Conservation (phyloP, 2,329 filamentous ascomycete genomes). For the Aureobasidium leucospermi region DNA sequence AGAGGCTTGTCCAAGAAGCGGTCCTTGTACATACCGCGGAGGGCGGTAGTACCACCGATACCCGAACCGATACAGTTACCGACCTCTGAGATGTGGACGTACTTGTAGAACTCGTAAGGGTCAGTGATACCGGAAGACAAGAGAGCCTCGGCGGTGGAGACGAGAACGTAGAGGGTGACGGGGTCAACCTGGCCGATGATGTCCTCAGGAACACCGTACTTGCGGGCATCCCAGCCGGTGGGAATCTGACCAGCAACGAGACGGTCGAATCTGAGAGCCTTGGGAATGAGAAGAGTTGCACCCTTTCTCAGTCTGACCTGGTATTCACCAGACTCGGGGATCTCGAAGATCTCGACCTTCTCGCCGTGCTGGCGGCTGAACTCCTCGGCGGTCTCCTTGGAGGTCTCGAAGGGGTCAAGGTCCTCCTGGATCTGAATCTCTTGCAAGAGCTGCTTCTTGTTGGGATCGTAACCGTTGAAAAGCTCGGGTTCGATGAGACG, state of each 20-base stretch:
- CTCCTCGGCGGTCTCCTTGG: conserved; percentile 93
- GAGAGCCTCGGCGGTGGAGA: conserved; percentile 86
- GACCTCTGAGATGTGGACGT: conserved; percentile 94
- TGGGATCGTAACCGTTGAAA: conserved; percentile 93
- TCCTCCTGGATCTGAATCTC: conserved; percentile 97
- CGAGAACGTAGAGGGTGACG: conserved; percentile 89
- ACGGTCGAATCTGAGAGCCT: conserved; percentile 93
- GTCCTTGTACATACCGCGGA: conserved; percentile 97
- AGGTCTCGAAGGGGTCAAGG: conserved; percentile 91
- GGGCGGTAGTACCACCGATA: conserved; percentile 87
- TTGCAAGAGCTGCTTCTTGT: conserved; percentile 96
- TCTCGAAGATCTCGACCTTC: conserved; percentile 95
- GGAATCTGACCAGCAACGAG: conserved; percentile 96
- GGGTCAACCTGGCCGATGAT: conserved; percentile 97
- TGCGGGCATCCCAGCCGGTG: conserved; percentile 93
- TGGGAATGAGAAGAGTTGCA: conserved; percentile 88
- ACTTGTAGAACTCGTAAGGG: conserved; percentile 99
- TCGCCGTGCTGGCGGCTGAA: conserved; percentile 97
- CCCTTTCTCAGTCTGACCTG: conserved; percentile 94
- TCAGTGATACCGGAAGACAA: conserved; percentile 93
- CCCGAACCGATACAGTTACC: conserved; percentile 98
- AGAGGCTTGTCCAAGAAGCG: conserved; percentile 93
- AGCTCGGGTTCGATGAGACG: conserved; percentile 96
- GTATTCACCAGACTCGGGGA: conserved; percentile 87
- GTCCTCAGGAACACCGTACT: conserved; percentile 92